These are phyloP conservation scores for Fusarium sororula DNA, from an alignment of 2,329 filamentous ascomycete genomes.

Conservation along the genomic window DNA sequence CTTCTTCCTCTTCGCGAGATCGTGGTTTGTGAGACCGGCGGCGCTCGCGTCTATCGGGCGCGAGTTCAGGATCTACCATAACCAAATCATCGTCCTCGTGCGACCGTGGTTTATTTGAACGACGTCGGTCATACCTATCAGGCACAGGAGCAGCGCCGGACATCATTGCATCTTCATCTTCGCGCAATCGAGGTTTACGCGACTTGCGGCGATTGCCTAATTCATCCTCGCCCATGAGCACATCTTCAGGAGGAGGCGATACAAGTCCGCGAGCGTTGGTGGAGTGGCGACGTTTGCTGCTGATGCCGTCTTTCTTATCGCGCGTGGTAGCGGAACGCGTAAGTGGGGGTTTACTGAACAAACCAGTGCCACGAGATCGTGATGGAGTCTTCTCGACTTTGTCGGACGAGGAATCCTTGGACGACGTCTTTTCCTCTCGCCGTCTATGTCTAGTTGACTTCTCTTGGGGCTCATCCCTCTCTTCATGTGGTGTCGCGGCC, in stretches of 20 bases:
- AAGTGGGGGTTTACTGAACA: constrained; percentile 74
- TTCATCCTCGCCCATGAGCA: constrained; percentile 67
- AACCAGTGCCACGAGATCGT: constrained; percentile 66
- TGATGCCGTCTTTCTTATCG: constrained; percentile 66
- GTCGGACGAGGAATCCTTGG: constrained; percentile 78
- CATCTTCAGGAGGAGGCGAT: constrained; percentile 77
- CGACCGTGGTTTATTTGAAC: constrained; percentile 54
- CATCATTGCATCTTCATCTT: constrained; percentile 59
- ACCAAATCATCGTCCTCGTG: constrained; percentile 55
- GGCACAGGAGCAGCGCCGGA: constrained; percentile 50
- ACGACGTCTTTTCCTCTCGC: constrained; percentile 69
- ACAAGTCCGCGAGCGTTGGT: constrained; percentile 72
- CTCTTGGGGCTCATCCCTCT: constrained; percentile 65
- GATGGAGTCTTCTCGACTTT: constrained; percentile 65
- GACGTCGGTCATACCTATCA: constrained; percentile 46
- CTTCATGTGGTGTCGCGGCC: constrained; percentile 62
- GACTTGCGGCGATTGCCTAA: constrained; percentile 51
- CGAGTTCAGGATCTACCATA: constrained; percentile 56
- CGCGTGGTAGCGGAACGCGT: constrained; percentile 76
- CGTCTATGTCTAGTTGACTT: constrained; percentile 67
- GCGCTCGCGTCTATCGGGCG: constrained; percentile 44
- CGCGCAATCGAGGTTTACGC: constrained; percentile 51
- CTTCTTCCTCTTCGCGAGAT: constrained; percentile 52
- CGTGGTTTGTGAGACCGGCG: constrained; percentile 56
- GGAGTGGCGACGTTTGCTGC: constrained; percentile 71